Evolutionary conservation across 2,329 filamentous ascomycete species (phyloP), one percentile per base, ranked within the genome.

Genomic region (Fusarium compactum): DNA sequence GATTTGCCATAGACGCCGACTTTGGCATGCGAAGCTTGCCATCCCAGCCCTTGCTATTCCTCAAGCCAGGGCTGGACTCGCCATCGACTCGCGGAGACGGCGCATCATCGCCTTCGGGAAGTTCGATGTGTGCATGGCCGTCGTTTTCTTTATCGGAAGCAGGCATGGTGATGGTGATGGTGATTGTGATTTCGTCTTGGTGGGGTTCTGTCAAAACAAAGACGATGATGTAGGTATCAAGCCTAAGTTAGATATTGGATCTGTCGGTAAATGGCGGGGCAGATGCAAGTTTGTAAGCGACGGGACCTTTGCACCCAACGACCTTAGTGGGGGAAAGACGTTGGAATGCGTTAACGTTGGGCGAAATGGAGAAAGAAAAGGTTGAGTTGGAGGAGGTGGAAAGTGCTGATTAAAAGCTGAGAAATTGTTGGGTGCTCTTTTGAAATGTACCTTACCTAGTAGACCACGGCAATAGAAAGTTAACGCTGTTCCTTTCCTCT

Each of bases 11-110:
- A 32, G 89, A 83, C 10, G 80, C 78, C 12, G 80, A 76, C 77
- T 88, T 91, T 67, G 92, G 90, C 53, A 97, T 82, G 41, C 93
- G 87, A 63, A 95, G 85, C 82, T 95, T 95, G 69, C 93, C 93
- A 79, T 95, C 93, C 93, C 93, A 95, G 66, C 93, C 93, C 75
- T 87, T 90, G 80, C 86, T 89, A 72, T 89, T 87, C 69, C 82
- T 84, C 52, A 88, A 79, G 15, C 81, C 82, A 7, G 84, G 83
- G 69, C 84, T 86, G 18, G 80, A 72, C 59, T 84, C 81, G 56
- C 77, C 81, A 8, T 85, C 82, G 57, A 78, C 75, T 18, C 74
- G 78, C 10, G 82, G 79, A 8, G 81, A 78, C 24, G 77, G 76
- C 51, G 81, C 73, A 51, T 84, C 81, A 62, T 85, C 82, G 55